A percentile compares a stretch with the other conserved stretches of the same genome.
phyloP scores from a whole-genome alignment of 2,329 filamentous ascomycete genomes.

The Thielaviopsis punctulata region DNA sequence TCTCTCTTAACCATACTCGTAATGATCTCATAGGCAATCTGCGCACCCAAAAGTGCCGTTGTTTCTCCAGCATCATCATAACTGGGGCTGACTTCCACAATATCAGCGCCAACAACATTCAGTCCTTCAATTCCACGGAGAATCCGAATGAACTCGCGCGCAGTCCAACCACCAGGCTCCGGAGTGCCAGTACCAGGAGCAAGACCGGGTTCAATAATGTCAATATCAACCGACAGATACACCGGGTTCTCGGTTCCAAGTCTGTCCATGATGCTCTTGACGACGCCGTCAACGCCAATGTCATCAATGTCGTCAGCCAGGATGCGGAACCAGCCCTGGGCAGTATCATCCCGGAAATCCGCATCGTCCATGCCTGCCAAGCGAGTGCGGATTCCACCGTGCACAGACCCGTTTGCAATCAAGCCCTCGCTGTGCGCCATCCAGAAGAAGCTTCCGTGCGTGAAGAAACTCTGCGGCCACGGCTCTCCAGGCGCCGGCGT shows the following conservation, averaged over 20 bases:
- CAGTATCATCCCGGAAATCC: conserved; percentile 51
- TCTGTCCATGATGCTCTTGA: conserved; percentile 50
- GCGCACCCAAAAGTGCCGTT: conserved; percentile 62
- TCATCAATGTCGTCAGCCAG: conserved; percentile 79
- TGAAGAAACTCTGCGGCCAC: conserved; percentile 41
- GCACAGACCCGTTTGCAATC: conserved; percentile 57
- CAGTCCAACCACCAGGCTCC: conserved; percentile 83
- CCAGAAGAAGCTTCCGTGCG: conserved; percentile 86
- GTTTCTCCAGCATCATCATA: conserved; percentile 65
- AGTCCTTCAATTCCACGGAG: conserved; percentile 64
- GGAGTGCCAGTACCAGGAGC: conserved; percentile 70
- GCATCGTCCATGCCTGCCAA: conserved; percentile 44
- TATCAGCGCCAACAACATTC: conserved; percentile 76
- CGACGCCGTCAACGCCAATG: conserved; percentile 52
- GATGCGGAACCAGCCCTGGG: conserved; percentile 61
- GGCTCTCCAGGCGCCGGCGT: conserved; percentile 20
- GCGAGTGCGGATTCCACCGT: conserved; percentile 67
- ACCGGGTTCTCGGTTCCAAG: conserved; percentile 63
- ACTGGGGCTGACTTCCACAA: conserved; percentile 73
- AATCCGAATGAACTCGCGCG: conserved; percentile 69
- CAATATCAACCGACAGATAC: conserved; percentile 67
- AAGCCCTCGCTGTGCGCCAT: conserved; percentile 67
- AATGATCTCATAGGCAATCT: conserved; percentile 69
- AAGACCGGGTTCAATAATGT: conserved; percentile 57
- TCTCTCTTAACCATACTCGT: conserved; percentile 50